These are phyloP conservation scores for Kodamaea laetipori DNA, from an alignment of 805 yeast species.

Conservation along the genomic window DNA sequence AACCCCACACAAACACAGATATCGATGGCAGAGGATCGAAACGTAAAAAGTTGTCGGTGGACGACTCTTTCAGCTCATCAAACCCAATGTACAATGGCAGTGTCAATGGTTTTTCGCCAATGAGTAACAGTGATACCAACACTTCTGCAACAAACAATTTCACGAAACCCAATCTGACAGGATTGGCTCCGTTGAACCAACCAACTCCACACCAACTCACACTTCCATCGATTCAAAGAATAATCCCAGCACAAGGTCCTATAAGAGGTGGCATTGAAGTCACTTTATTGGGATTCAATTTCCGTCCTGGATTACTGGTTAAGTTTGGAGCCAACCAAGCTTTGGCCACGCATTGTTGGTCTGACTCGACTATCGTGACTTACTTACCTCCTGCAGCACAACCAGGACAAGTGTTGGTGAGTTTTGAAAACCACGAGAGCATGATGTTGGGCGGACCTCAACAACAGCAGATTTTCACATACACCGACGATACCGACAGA, in stretches of 20 bases:
- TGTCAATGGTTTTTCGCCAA: constrained; percentile 46
- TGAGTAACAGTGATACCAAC: constrained; percentile 47
- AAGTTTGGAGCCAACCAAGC: constrained; percentile 84
- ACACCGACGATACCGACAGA: constrained; percentile 92
- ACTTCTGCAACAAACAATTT: constrained; percentile 21
- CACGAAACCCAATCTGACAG: constrained; percentile 10
- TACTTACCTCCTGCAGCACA: constrained; percentile 87
- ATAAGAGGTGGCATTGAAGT: constrained; percentile 95
- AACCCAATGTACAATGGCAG: constrained; percentile 44
- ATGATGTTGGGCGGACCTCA: constrained; percentile 30
- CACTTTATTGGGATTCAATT: constrained; percentile 83
- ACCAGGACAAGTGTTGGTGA: constrained; percentile 90
- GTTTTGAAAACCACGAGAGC: constrained; percentile 61
- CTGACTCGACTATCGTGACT: constrained; percentile 89
- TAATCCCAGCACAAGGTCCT: constrained; percentile 95
- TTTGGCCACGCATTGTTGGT: constrained; percentile 92
- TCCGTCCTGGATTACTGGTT: constrained; percentile 78
- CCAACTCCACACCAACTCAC: constrained; percentile 17
- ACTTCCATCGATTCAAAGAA: constrained; percentile 71
- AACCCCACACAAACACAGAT: constrained; percentile 44
- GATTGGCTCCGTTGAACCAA: constrained; percentile 18
- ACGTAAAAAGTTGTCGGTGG: constrained; percentile 52
- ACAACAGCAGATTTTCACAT: constrained; percentile 74
- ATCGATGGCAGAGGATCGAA: constrained; percentile 44
- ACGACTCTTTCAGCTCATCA: constrained; percentile 40